Conservation (phyloP, 768 basidiomycete genomes). For the Wakefieldia striispora region DNA sequence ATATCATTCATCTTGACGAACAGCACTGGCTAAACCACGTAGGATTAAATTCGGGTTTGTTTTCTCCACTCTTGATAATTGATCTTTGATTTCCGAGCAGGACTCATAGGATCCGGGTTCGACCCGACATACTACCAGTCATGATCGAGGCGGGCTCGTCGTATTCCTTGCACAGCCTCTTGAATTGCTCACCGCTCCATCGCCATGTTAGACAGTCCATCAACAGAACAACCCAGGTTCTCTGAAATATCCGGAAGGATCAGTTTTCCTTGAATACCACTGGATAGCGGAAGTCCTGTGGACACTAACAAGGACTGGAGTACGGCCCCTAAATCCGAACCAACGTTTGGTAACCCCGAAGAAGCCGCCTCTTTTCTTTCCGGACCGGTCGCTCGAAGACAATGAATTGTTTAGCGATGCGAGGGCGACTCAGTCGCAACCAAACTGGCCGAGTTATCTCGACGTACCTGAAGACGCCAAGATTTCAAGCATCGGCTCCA, state of each 20-base stretch:
- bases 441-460: conserved; percentile 24
- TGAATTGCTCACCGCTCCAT: background rate
- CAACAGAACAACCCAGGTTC: conserved; percentile 8
- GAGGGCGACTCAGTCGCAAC: conserved; percentile 22
- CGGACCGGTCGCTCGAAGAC: conserved; percentile 14
- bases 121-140: background rate
- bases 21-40: background rate
- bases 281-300: background rate
- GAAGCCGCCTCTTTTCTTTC: conserved; percentile 16
- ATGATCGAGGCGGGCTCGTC: background rate
- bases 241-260: background rate
- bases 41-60: conserved; percentile 6
- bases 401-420: conserved; percentile 25
- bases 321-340: background rate
- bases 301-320: too few species aligned
- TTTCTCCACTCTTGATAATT: background rate
- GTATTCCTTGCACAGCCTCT: background rate
- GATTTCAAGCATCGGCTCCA: conserved; percentile 4
- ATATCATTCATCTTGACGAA: conserved; percentile 7
- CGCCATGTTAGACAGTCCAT: conserved; percentile 12
- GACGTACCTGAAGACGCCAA: conserved; percentile 21
- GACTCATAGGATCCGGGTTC: conserved; percentile 9
- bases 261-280: background rate
- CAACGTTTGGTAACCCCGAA: conserved; percentile 5
- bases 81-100: conserved; percentile 3